Conservation (phyloP, 768 basidiomycete genomes). For the Amanita muscaria region DNA sequence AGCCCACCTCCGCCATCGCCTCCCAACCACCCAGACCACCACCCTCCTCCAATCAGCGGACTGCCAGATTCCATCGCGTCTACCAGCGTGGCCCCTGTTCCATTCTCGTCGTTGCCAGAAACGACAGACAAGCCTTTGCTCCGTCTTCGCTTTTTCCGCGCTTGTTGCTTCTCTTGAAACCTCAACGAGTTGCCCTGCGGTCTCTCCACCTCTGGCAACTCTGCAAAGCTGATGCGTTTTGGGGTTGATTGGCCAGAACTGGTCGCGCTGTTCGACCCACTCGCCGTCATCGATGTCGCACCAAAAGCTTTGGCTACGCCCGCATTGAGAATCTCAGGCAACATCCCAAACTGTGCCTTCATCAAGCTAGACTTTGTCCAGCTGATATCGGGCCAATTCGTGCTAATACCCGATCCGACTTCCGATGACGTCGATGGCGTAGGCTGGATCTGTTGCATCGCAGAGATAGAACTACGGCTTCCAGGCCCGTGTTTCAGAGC, state of each 20-base stretch:
- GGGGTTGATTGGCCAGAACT: slow-evolving; percentile 50
- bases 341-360: background rate
- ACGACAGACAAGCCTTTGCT: slow-evolving; percentile 11
- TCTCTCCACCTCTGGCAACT: slow-evolving; percentile 51
- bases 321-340: slow-evolving; percentile 7
- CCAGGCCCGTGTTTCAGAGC: slow-evolving; percentile 25
- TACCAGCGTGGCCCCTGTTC: slow-evolving; percentile 8
- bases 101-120: slow-evolving; percentile 1
- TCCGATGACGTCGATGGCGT: background rate
- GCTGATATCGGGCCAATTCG: background rate
- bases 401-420: background rate
- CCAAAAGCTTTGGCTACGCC: slow-evolving; percentile 7
- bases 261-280: slow-evolving; percentile 27
- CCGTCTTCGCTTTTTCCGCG: slow-evolving; percentile 23
- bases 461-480: slow-evolving; percentile 5
- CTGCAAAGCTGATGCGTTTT: slow-evolving; percentile 73
- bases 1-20: slow-evolving; percentile 8
- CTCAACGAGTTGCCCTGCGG: slow-evolving; percentile 24
- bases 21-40: slow-evolving; percentile 10
- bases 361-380: background rate
- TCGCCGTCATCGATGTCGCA: slow-evolving; percentile 15
- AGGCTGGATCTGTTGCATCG: background rate
- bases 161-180: slow-evolving; percentile 27
- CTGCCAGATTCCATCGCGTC: slow-evolving; percentile 6
- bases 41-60: slow-evolving; percentile 9